Evolutionary conservation across 257 asterid species (phyloP), one percentile per base, ranked within the genome.

Genomic region (Solanum dulcamara): DNA sequence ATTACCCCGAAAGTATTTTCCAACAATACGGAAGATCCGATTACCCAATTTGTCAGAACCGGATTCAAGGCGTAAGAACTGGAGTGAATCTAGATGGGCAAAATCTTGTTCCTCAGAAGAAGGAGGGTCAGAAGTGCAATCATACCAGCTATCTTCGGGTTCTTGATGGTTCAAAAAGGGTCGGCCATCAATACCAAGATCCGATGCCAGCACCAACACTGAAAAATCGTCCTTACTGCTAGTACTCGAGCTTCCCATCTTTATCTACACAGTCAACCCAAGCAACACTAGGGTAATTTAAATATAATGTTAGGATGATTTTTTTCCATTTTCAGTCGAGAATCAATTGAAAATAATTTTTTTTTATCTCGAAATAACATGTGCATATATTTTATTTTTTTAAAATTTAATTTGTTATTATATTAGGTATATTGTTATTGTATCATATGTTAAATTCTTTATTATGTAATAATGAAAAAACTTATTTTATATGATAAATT

Each of bases 131-230:
- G 96, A 86, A 26, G 94, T 84, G 89, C 98, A 96, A 81, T 96
- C 99, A 70, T 96, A 95, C 97, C 97, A 93, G 48, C 81, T 87
- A 40, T 96, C 97, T 48, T 92, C 87, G 35, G 66, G 81, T 80
- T 92, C 90, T 87, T 92, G 83, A 24, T 88, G 89, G 68, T 92
- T 55, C 81, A 96, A 64, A 74, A 96, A 94, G 1, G 99, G 97
- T 8, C 96, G 93, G 75, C 93, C 98, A 84, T 96, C 97, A 59
- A 95, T 40, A 64, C 99, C 98, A 10, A 95, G 94, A 90, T 96
- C 99, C 88, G 99, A 94, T 24, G 98, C 99, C 87, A 96, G 84
- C 6, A 95, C 99, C 89, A 96, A 40, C 85, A 96, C 98, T 18
- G 99, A 93, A 88, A 96, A 95, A 24, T 93, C 92, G 1, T 92